phyloP scores from a whole-genome alignment of 2,329 filamentous ascomycete genomes.

The Cladosporium sp. region DNA sequence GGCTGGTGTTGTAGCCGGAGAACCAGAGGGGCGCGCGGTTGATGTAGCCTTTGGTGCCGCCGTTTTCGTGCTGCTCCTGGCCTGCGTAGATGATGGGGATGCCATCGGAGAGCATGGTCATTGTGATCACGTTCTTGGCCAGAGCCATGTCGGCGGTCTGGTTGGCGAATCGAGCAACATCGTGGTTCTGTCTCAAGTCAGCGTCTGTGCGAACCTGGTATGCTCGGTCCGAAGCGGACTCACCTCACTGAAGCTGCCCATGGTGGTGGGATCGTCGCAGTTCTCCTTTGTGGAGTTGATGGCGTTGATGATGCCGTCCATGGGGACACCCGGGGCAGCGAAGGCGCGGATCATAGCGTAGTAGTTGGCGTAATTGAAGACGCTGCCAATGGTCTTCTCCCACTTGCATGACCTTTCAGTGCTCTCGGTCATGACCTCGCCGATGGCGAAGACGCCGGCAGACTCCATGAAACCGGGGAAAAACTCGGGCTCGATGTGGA shows the following conservation, averaged over 20 bases:
- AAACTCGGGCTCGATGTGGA: conserved; percentile 34
- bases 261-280: conserved; percentile 34
- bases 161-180: conserved; percentile 34
- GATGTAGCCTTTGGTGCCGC: conserved; percentile 24
- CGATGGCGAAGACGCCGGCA: conserved; percentile 32
- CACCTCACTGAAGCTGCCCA: conserved; percentile 33
- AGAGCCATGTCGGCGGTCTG: conserved; percentile 32
- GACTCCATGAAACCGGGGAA: conserved; percentile 30
- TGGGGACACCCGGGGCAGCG: conserved; percentile 29
- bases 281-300: conserved; percentile 28
- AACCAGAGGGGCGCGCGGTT: conserved; percentile 36
- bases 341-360: conserved; percentile 35
- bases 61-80: conserved; percentile 37
- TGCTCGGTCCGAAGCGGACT: neutral
- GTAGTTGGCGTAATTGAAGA: conserved; percentile 36
- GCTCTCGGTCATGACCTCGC: conserved; percentile 33
- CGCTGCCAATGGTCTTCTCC: conserved; percentile 30
- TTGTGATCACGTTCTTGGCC: conserved; percentile 35
- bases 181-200: conserved; percentile 30
- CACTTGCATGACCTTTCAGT: conserved; percentile 30
- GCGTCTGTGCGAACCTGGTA: neutral
- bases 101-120: conserved; percentile 36
- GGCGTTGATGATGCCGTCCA: conserved; percentile 33
- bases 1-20: conserved; percentile 33
- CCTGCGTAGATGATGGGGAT: conserved; percentile 40